A percentile compares a stretch with the other conserved stretches of the same genome.
Conservation (phyloP, 306 rosid genomes). For the Prunus mongolica region DNA sequence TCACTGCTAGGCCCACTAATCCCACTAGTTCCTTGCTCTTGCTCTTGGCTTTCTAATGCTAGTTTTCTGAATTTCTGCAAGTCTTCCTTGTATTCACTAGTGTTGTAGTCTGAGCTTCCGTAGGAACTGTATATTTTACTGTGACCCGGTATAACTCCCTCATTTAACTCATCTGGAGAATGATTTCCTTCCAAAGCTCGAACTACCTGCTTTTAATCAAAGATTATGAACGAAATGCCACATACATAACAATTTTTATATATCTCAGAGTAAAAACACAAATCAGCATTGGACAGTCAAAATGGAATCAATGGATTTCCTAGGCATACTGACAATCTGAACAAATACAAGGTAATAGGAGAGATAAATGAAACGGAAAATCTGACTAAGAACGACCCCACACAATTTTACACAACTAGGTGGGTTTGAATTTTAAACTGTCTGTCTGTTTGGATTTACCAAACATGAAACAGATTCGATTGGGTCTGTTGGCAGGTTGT, state of each 20-base stretch:
- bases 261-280: neutral
- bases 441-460: neutral
- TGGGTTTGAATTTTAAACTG: neutral
- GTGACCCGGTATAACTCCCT: slow-evolving; percentile 30
- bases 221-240: neutral
- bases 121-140: slow-evolving; percentile 22
- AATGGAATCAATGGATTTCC: neutral
- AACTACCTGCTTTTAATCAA: slow-evolving; percentile 26
- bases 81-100: slow-evolving; percentile 47
- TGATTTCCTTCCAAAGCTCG: slow-evolving; percentile 42
- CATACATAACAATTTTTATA: neutral
- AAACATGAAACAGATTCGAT: neutral
- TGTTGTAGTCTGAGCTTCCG: slow-evolving; percentile 29
- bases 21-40: slow-evolving; percentile 23
- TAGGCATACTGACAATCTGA: neutral
- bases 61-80: slow-evolving; percentile 24
- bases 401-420: neutral
- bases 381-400: neutral
- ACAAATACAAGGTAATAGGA: neutral
- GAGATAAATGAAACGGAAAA: neutral
- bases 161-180: slow-evolving; percentile 29
- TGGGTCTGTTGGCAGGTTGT: neutral
- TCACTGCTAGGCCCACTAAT: slow-evolving; percentile 23
- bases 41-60: slow-evolving; percentile 34
- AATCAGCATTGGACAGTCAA: neutral